These are phyloP conservation scores for Lactarius sanguifluus DNA, from an alignment of 768 basidiomycete genomes.

Conservation along the genomic window DNA sequence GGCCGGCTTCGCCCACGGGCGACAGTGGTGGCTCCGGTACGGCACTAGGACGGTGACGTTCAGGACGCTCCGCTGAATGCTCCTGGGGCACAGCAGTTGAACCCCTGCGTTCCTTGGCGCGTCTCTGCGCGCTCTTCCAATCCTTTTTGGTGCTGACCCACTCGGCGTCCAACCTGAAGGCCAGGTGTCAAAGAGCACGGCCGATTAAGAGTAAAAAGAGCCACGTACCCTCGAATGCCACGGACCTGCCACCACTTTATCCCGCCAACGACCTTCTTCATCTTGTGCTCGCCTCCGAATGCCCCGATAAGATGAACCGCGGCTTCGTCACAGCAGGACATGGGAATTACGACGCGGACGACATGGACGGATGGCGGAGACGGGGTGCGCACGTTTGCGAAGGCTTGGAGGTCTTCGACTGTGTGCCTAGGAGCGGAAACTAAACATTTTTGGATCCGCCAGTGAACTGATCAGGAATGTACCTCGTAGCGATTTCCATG, in stretches of 20 bases:
- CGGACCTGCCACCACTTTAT: constrained; percentile 98
- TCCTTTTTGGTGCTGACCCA: constrained; percentile 89
- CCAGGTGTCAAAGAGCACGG: background rate
- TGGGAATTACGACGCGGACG: constrained; percentile 67
- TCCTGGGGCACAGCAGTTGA: background rate
- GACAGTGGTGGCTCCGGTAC: constrained; percentile 8
- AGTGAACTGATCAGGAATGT: constrained; percentile 33
- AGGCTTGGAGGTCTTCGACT: constrained; percentile 80
- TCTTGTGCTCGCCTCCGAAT: constrained; percentile 79
- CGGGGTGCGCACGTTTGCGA: constrained; percentile 79
- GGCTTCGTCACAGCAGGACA: constrained; percentile 72
- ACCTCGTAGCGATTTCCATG: constrained; percentile 69
- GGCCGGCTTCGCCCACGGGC: constrained; percentile 21
- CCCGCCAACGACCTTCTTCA: constrained; percentile 75
- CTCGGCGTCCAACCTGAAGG: constrained; percentile 70
- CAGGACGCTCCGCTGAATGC: background rate
- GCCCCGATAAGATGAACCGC: constrained; percentile 70
- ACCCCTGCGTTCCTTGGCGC: constrained; percentile 39
- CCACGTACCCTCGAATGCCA: constrained; percentile 67
- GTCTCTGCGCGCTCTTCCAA: constrained; percentile 65
- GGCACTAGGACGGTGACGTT: background rate
- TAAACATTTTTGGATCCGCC: background rate
- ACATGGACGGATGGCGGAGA: constrained; percentile 84
- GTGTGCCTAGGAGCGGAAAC: constrained; percentile 55
- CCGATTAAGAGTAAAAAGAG: constrained; percentile 24